Evolutionary conservation across 192 early-diverging fungal species (phyloP), one percentile per base, ranked within the genome.

Genomic region (Coemansia sp.): DNA sequence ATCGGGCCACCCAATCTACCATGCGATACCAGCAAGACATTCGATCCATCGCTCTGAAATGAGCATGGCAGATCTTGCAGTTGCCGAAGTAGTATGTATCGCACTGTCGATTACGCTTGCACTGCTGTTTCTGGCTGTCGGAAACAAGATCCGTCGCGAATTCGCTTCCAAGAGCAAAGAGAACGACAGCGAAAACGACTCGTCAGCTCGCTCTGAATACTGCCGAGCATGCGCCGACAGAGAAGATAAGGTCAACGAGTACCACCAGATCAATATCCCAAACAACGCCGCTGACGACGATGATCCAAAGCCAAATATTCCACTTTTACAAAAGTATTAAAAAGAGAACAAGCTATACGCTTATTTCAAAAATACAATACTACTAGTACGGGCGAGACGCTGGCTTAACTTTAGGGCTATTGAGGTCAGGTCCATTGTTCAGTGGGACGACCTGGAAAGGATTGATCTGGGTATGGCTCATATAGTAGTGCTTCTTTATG

Each of bases 401-500:
- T 13, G 76, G 67, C 60, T 59, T 73, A 34, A 73, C 67, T 17
- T 29, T 45, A 2, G 76, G 76, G 25, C 3, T 47, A 27, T 50
- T 57, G 28, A 83, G 75, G 25, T 83, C 72, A 38, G 90, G 90
- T 17, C 91, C 91, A 42, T 81, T 85, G 59, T 86, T 86, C 17
- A 86, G 73, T 15, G 93, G 92, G 14, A 95, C 89, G 38, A 98
- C 71, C 45, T 85, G 84, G 27, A 75, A 85, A 3, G 97, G 97
- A 74, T 98, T 98, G 80, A 98, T 96, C 77, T 97, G 89, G 8
- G 77, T 79, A 70, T 97, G 95, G 48, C 86, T 87, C 84, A 86
- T 82, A 69, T 92, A 97, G 71, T 98, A 98, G 68, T 97, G 95
- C 17, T 82, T 59, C 78, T 97, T 98, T 85, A 98, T 98, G 69